Evolutionary conservation across 2,329 filamentous ascomycete genomes (phyloP), one percentile per base, ranked within the genome.

Genomic region (Calonectria leucothoes): DNA sequence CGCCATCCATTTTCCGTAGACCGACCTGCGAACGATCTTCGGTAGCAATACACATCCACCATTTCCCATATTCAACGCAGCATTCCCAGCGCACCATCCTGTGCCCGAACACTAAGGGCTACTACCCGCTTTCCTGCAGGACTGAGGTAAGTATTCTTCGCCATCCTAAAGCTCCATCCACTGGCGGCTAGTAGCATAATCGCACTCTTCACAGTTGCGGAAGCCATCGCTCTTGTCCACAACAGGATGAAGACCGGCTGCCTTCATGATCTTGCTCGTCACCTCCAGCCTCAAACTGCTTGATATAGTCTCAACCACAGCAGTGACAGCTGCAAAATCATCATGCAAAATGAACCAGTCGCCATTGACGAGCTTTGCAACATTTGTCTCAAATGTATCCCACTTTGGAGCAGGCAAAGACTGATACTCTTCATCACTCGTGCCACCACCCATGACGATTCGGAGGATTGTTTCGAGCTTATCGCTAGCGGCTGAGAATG

Each of bases 341-440:
- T 68, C 51, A 37, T 68, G 42, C 25, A 45, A 59, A 12, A 68
- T 52, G 35, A 39, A 59, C 66, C 66, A 68, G 29, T 51, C 66
- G n/a, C 66, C 66, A 15, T 68, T 68, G 51, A 68, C 59, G 49
- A 68, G 59, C n/a, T 68, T 68, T 4, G 66, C 66, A 27, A 68
- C 25, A 25, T 68, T 68, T 37, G 66, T 68, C 27, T 68, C 66
- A 7, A 48, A 68, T 52, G 66, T 68, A 29, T 68, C 66, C 66
- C 51, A 68, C 27, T 45, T 45, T 11, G 66, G 66, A 14, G 66
- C 51, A 8, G 51, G 51, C 51, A 55, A 35, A 14, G 51, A 55
- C 11, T 33, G 31, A 23, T 55, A 55, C 7, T 55, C 51, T 4
- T 55, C 51, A 23, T 55, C 29, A 17, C 51, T 55, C 4, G 51